Conservation (phyloP, 2,329 filamentous ascomycete species). For the Colletotrichum ledebouriae region DNA sequence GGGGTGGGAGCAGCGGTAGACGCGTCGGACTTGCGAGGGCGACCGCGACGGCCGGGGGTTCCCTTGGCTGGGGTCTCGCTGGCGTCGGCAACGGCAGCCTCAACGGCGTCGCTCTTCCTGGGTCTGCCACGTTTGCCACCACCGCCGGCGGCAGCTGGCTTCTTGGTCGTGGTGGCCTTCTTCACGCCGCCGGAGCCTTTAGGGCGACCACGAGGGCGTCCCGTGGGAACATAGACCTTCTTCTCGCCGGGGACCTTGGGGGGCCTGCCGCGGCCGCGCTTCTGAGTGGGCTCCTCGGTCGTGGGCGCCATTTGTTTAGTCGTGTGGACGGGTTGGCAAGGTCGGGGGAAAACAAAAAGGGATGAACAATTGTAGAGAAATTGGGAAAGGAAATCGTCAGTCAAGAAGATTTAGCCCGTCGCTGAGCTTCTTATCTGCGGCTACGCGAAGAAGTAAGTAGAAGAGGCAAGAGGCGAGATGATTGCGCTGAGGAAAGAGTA, state of each 20-base stretch:
- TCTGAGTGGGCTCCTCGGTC: conserved; percentile 42
- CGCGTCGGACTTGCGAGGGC: conserved; percentile 50
- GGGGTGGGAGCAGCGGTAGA: conserved; percentile 45
- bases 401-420: background rate
- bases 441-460: background rate
- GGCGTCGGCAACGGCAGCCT: conserved; percentile 27
- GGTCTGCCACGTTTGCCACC: conserved; percentile 50
- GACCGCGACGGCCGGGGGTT: conserved; percentile 47
- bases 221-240: conserved; percentile 54
- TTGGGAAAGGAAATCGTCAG: background rate
- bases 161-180: conserved; percentile 42
- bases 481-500: conserved; percentile 11
- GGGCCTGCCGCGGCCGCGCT: conserved; percentile 55
- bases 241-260: conserved; percentile 57
- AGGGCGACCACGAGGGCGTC: conserved; percentile 63
- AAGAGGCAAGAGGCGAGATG: background rate
- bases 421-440: background rate
- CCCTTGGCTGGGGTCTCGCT: conserved; percentile 24
- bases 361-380: background rate
- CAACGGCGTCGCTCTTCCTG: conserved; percentile 46
- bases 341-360: background rate
- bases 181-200: conserved; percentile 56
- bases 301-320: conserved; percentile 42
- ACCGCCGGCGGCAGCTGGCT: conserved; percentile 36
- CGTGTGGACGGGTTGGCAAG: conserved; percentile 18